These are phyloP conservation scores for Cyberlindnera euphorbiiphila DNA, from an alignment of 805 yeast genomes.

Conservation along the genomic window DNA sequence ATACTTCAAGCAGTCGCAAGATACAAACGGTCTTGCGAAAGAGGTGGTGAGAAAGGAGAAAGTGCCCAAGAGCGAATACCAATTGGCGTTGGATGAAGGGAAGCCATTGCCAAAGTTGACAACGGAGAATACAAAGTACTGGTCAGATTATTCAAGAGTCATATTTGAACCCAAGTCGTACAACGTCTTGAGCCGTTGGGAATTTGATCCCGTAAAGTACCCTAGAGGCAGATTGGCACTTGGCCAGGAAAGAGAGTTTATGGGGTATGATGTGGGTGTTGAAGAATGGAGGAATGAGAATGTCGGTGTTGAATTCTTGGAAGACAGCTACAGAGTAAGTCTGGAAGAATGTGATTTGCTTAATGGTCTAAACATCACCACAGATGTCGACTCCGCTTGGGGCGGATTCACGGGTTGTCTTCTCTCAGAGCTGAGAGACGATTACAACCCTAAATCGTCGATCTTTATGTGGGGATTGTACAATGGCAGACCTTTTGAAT, in stretches of 20 bases:
- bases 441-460: slow-evolving; percentile 51
- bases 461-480: slow-evolving; percentile 46
- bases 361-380: slow-evolving; percentile 63
- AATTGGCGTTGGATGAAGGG: slow-evolving; percentile 54
- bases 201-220: slow-evolving; percentile 37
- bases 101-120: slow-evolving; percentile 33
- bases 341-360: slow-evolving; percentile 75
- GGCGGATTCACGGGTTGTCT: slow-evolving; percentile 62
- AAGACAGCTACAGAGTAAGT: slow-evolving; percentile 51
- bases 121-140: slow-evolving; percentile 46
- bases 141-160: slow-evolving; percentile 79
- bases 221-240: slow-evolving; percentile 27
- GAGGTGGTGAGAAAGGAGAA: slow-evolving; percentile 34
- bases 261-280: slow-evolving; percentile 50
- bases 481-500: slow-evolving; percentile 22
- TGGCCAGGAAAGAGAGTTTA: slow-evolving; percentile 39
- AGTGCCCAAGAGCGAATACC: slow-evolving; percentile 55
- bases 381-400: slow-evolving; percentile 82
- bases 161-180: slow-evolving; percentile 61
- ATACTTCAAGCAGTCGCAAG: slow-evolving; percentile 28
- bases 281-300: slow-evolving; percentile 47
- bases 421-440: slow-evolving; percentile 61
- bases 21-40: slow-evolving; percentile 15
- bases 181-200: slow-evolving; percentile 57
- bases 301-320: slow-evolving; percentile 48